These are phyloP conservation scores for Boletus pseudopeckii DNA, from an alignment of 768 basidiomycete species.

Conservation along the genomic window DNA sequence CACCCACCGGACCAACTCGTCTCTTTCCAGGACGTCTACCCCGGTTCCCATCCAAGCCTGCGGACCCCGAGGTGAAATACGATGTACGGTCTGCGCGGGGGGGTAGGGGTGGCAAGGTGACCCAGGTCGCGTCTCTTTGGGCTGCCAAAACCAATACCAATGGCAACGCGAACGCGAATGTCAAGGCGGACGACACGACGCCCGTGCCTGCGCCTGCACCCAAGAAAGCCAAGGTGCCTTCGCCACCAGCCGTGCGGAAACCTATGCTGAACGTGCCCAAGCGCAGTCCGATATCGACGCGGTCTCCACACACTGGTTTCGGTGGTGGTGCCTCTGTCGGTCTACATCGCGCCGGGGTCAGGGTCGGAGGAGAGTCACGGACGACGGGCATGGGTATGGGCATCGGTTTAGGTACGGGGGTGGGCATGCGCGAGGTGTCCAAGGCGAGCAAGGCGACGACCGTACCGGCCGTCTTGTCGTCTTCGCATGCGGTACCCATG, in stretches of 20 bases:
- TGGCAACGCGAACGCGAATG: neutral
- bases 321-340: neutral
- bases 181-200: slow-evolving; percentile 5
- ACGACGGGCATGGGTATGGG: neutral
- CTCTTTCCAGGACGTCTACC: slow-evolving; percentile 30
- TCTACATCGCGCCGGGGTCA: neutral
- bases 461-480: slow-evolving; percentile 65
- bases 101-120: slow-evolving; percentile 70
- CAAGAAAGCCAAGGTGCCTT: slow-evolving; percentile 8
- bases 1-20: neutral
- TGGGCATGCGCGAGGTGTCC: slow-evolving; percentile 18
- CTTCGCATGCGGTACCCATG: slow-evolving; percentile 69
- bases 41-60: slow-evolving; percentile 32
- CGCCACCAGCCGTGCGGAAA: slow-evolving; percentile 8
- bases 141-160: slow-evolving; percentile 43
- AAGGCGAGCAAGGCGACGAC: slow-evolving; percentile 58
- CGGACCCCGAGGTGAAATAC: slow-evolving; percentile 59
- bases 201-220: neutral
- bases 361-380: neutral
- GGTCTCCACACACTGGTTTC: neutral
- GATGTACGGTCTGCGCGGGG: slow-evolving; percentile 75
- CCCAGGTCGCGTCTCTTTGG: slow-evolving; percentile 74
- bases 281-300: slow-evolving; percentile 6
- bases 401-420: neutral
- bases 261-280: slow-evolving; percentile 9